A percentile compares a stretch with the other conserved stretches of the same genome.
These are phyloP conservation scores for Cucurbita argyrosperma DNA, from an alignment of 306 rosid genomes.

Conservation along the genomic window DNA sequence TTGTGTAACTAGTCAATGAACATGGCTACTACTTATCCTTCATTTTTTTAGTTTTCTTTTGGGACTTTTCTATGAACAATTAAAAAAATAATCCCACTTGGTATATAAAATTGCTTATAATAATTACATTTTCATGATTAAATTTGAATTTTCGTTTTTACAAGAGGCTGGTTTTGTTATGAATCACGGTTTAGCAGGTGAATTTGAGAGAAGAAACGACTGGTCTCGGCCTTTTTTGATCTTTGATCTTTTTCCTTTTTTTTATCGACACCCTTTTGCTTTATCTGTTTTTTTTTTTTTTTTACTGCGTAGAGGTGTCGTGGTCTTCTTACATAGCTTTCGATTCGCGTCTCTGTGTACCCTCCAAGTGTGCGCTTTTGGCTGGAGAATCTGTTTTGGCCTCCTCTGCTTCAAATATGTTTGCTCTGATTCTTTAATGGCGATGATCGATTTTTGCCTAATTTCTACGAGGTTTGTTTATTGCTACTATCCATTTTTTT, in stretches of 20 bases:
- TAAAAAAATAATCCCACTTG: background rate
- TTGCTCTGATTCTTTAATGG: slow-evolving; percentile 1
- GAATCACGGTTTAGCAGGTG: too few species aligned
- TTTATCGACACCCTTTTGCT: background rate
- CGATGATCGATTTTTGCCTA: background rate
- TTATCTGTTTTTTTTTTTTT: background rate
- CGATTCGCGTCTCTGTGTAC: background rate
- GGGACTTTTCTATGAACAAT: background rate
- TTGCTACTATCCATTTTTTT: background rate
- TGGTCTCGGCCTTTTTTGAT: background rate
- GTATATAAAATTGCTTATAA: background rate
- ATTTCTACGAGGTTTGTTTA: background rate
- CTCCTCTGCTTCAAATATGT: background rate
- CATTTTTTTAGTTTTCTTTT: background rate
- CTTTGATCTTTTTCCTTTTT: background rate
- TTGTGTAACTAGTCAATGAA: slow-evolving; percentile 9
- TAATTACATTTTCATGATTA: background rate
- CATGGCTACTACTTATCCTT: background rate
- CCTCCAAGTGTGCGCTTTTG: slow-evolving; percentile 8
- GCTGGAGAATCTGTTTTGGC: slow-evolving; percentile 1
- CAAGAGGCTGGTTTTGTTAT: too few species aligned
- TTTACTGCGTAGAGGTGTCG: background rate
- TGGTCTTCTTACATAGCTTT: background rate
- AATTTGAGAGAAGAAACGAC: too few species aligned
- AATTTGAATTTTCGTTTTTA: too few species aligned